phyloP scores from a whole-genome alignment of 2,329 filamentous ascomycete genomes.

The Tolypocladium inflatum region DNA sequence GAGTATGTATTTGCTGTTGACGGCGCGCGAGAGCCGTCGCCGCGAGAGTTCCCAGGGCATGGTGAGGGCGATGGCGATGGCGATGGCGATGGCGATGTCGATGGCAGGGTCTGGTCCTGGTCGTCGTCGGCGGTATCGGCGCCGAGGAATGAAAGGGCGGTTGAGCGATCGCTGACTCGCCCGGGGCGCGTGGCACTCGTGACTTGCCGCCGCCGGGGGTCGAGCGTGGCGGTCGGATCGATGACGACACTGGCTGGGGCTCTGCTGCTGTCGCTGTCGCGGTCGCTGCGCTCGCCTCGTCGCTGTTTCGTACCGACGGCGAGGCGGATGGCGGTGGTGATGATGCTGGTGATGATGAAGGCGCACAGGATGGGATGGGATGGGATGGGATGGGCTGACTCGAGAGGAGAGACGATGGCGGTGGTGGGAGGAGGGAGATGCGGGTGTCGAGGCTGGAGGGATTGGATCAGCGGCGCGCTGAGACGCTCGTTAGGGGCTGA shows the following conservation, averaged over 20 bases:
- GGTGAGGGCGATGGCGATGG: not conserved
- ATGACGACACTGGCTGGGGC: not conserved
- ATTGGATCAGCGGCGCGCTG: too few species aligned
- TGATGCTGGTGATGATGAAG: not conserved
- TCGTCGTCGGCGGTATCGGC: not conserved
- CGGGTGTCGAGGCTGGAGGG: too few species aligned
- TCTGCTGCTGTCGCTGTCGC: too few species aligned
- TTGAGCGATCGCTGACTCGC: too few species aligned
- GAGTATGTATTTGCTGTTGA: slow-evolving; percentile 60
- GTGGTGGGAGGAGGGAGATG: not conserved
- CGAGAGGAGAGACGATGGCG: not conserved
- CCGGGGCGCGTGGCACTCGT: not conserved
- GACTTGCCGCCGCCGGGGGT: too few species aligned
- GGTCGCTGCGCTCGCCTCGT: not conserved
- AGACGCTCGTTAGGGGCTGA: not conserved
- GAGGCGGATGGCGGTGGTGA: not conserved
- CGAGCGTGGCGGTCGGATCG: not conserved
- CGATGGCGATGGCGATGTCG: not conserved
- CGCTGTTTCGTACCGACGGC: not conserved
- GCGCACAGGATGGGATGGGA: not conserved
- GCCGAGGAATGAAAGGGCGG: not conserved
- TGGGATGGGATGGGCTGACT: not conserved
- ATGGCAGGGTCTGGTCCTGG: not conserved
- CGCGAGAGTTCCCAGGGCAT: slow-evolving; percentile 52
- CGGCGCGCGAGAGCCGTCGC: slow-evolving; percentile 52